Conservation (phyloP, 192 early-diverging fungal genomes). For the Rhizophagus prolifer region DNA sequence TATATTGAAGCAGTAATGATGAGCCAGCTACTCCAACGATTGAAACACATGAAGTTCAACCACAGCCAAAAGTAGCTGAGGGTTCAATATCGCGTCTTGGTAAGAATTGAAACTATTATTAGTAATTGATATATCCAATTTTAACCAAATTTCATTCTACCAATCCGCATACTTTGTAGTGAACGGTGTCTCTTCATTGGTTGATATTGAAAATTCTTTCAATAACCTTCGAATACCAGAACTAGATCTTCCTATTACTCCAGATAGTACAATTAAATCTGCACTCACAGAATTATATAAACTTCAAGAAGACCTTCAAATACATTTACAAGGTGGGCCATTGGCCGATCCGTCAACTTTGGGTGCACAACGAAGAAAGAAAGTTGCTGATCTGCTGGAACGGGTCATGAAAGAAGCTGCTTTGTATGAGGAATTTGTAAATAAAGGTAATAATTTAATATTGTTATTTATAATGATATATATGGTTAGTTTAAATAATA, state of each 20-base stretch:
- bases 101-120: neutral
- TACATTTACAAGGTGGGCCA: constrained; percentile 62
- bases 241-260: constrained; percentile 52
- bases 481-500: neutral
- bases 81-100: constrained; percentile 31
- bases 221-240: constrained; percentile 55
- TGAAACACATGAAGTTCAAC: constrained; percentile 12
- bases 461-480: neutral
- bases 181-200: constrained; percentile 57
- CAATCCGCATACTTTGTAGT: constrained; percentile 35
- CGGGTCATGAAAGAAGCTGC: constrained; percentile 52
- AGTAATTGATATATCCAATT: neutral
- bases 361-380: constrained; percentile 44
- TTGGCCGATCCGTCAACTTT: constrained; percentile 41
- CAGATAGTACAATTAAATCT: constrained; percentile 53
- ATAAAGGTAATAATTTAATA: constrained; percentile 42
- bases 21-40: constrained; percentile 25
- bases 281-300: constrained; percentile 52
- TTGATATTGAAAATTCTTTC: constrained; percentile 52
- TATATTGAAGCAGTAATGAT: constrained; percentile 26
- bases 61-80: constrained; percentile 29
- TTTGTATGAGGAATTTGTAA: constrained; percentile 64
- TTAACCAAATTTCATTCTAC: constrained; percentile 30
- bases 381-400: constrained; percentile 51
- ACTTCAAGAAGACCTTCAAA: constrained; percentile 58